Base-by-base conservation (phyloP, 1,284 basidiomycete species). In the Naganishia liquefaciens region DNA sequence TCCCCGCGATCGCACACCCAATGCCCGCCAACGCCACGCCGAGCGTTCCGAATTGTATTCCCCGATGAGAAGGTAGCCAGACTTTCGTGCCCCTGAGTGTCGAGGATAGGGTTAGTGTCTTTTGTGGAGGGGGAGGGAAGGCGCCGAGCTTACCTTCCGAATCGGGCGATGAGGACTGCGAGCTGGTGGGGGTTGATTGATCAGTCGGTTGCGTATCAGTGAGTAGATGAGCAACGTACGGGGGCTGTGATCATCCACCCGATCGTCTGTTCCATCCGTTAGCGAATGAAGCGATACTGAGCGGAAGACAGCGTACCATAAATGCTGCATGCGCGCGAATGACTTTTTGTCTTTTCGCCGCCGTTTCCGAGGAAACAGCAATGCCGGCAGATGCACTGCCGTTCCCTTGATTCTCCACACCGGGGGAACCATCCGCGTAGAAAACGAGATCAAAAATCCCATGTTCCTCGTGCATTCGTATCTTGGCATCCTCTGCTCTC, bases 61-160 rank as follows among this genome's bases (percentile, higher is more conserved):
- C 49, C 39, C 47, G 53, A 25, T 64, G 63, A n/a, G 21, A 50
- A 11, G 47, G n/a, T 6, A 64, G 54, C 63, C 63, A 64, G 27
- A 54, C 40, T 10, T 4, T 23, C 27, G 39, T 40, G 37, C 39
- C 39, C 2, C 37, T 25, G 21, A 5, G 40, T 23, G 37, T 37
- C 25, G 19, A 52, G 25, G 17, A 19, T 7, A 3, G 43, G 4
- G n/a, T n/a, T n/a, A n/a, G n/a, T n/a, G n/a, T n/a, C n/a, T n/a
- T n/a, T 23, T 46, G 25, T 13, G 13, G 19, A 4, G 44, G 46
- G 11, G 28, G 10, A 19, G 9, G 9, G 11, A 15, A 15, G 33
- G 51, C 25, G 33, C 13, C 2, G 25, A 23, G 46, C 25, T 19
- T 49, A 55, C 62, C 63, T 47, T 11, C 63, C 63, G 30, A 43